phyloP scores from a whole-genome alignment of 2,329 filamentous ascomycete species.

The Aquanectria penicillioides region DNA sequence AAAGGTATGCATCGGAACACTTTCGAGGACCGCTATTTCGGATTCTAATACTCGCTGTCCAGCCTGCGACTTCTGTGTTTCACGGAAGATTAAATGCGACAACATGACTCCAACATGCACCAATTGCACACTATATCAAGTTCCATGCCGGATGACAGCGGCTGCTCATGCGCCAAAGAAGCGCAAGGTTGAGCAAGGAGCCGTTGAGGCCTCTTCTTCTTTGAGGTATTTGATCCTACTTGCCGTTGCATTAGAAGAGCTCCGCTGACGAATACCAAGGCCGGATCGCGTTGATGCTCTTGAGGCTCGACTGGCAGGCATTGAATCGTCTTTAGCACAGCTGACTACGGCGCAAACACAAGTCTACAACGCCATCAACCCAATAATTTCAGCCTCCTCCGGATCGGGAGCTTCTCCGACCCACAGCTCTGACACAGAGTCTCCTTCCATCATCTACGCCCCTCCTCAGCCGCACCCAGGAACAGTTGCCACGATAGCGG shows the following conservation, averaged over 20 bases:
- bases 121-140: constrained; percentile 48
- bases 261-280: no score
- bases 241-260: no score
- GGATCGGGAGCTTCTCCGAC: no score
- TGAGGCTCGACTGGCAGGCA: constrained; percentile 32
- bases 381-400: no score
- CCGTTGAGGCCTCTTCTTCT: no score
- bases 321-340: constrained; percentile 27
- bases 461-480: background rate
- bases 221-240: no score
- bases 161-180: no score
- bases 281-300: constrained; percentile 24
- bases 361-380: no score
- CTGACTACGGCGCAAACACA: background rate
- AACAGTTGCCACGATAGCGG: background rate
- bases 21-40: no score
- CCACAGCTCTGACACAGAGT: background rate
- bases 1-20: no score
- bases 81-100: constrained; percentile 52
- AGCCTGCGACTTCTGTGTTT: constrained; percentile 48
- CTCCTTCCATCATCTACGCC: background rate
- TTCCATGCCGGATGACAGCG: constrained; percentile 38
- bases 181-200: no score
- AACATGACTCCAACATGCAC: constrained; percentile 48
- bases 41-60: no score